phyloP scores from a whole-genome alignment of 768 basidiomycete species.

The Symmetrospora coprosmae region DNA sequence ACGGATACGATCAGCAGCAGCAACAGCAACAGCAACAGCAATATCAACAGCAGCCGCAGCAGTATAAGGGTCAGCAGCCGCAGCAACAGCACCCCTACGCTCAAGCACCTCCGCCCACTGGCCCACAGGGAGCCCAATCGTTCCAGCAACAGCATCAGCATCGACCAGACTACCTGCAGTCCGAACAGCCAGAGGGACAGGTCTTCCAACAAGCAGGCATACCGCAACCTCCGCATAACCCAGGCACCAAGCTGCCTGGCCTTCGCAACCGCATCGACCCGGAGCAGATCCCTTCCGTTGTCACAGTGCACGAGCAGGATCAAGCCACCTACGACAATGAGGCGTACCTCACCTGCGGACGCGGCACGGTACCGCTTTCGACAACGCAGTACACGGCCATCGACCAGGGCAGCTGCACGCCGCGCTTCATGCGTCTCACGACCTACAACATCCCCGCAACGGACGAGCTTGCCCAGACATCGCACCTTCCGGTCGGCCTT shows the following conservation, averaged over 20 bases:
- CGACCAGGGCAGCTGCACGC: conserved; percentile 70
- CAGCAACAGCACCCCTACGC: conserved; percentile 22
- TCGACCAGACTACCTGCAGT: conserved; percentile 26
- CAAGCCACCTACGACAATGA: conserved; percentile 58
- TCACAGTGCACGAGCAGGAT: conserved; percentile 63
- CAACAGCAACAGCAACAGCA: conserved; percentile 29
- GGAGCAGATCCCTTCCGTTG: conserved; percentile 78
- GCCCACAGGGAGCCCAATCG: not conserved
- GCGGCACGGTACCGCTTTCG: conserved; percentile 58
- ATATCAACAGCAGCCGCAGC: conserved; percentile 1
- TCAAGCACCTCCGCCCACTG: conserved; percentile 20
- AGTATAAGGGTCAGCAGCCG: not conserved
- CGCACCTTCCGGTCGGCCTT: conserved; percentile 68
- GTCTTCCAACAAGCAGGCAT: conserved; percentile 38
- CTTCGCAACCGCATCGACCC: conserved; percentile 71
- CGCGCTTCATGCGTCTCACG: conserved; percentile 73
- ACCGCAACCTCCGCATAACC: conserved; percentile 56
- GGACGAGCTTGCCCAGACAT: conserved; percentile 61
- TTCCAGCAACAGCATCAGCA: conserved; percentile 21
- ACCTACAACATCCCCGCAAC: conserved; percentile 78
- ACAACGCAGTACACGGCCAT: conserved; percentile 76
- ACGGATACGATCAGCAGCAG: conserved; percentile 14
- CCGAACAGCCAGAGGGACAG: conserved; percentile 3
- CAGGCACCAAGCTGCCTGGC: conserved; percentile 50
- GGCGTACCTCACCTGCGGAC: conserved; percentile 51